Conservation (phyloP, 495 filamentous ascomycete genomes). For the Podospora comata region DNA sequence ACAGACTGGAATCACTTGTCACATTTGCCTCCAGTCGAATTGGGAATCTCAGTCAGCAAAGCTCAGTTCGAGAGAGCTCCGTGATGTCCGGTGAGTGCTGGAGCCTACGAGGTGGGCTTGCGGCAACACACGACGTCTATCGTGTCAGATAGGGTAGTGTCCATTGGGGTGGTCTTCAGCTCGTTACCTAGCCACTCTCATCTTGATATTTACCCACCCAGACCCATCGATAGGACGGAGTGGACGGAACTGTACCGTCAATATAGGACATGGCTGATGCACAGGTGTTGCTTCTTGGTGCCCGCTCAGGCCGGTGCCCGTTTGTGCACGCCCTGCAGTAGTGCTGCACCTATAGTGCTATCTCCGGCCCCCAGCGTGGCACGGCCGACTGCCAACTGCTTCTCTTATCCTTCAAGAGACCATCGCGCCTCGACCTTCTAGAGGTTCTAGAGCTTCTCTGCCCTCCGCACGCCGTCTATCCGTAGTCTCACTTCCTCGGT, state of each 20-base stretch:
- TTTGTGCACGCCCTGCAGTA: slow-evolving; percentile 10
- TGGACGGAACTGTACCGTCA: neutral
- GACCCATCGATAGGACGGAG: no score
- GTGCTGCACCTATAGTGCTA: slow-evolving; percentile 1
- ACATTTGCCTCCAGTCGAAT: neutral
- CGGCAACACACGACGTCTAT: slow-evolving; percentile 6
- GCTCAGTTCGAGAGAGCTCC: neutral
- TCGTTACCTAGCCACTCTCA: neutral
- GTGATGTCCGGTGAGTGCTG: neutral
- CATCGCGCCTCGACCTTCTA: neutral
- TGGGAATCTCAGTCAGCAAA: neutral
- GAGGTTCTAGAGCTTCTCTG: slow-evolving; percentile 7
- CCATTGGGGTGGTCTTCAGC: neutral
- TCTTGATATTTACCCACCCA: neutral
- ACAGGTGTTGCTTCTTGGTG: neutral
- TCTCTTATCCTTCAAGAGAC: neutral
- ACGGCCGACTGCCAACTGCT: slow-evolving; percentile 7
- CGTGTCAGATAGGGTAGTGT: slow-evolving; percentile 4
- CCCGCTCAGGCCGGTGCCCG: neutral
- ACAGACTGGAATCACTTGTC: neutral
- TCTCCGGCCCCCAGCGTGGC: slow-evolving; percentile 14
- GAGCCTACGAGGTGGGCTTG: neutral
- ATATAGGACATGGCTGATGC: neutral
- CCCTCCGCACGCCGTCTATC: neutral
- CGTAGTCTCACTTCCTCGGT: neutral